These are phyloP conservation scores for Neurospora tetraspora DNA, from an alignment of 495 filamentous ascomycete species.

Conservation along the genomic window DNA sequence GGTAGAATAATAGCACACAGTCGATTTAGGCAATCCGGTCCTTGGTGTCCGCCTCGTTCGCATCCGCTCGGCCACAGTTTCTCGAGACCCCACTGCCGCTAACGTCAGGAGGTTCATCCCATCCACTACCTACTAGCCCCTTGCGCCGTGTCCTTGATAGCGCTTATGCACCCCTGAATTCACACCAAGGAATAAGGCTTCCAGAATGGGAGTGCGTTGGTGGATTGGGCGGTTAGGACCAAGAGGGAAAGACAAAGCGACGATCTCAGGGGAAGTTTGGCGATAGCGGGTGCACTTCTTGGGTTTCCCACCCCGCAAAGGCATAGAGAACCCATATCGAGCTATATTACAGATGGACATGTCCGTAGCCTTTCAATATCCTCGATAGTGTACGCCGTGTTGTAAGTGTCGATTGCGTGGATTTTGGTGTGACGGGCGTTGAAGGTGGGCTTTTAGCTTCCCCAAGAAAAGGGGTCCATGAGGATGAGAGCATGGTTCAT, in stretches of 20 bases:
- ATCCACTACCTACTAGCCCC: not conserved
- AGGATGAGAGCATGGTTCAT: not conserved
- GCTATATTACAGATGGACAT: not conserved
- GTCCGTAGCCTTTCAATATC: not conserved
- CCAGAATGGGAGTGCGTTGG: not conserved
- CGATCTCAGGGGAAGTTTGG: not conserved
- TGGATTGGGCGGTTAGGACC: not conserved
- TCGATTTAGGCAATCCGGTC: too few species aligned
- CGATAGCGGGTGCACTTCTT: not conserved
- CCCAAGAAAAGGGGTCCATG: not conserved
- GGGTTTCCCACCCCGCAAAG: not conserved
- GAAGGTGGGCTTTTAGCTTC: not conserved
- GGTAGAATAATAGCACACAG: too few species aligned
- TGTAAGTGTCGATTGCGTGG: not conserved
- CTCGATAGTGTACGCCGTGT: not conserved
- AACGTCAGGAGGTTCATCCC: not conserved
- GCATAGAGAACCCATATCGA: not conserved
- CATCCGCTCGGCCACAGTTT: not conserved
- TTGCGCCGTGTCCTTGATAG: not conserved
- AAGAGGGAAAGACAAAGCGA: not conserved
- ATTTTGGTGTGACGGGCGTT: not conserved
- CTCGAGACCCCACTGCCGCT: not conserved
- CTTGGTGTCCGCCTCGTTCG: too few species aligned
- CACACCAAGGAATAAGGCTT: not conserved
- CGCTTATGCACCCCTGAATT: not conserved